These are phyloP conservation scores for Candida glaebosa DNA, from an alignment of 805 yeast species.

Conservation along the genomic window DNA sequence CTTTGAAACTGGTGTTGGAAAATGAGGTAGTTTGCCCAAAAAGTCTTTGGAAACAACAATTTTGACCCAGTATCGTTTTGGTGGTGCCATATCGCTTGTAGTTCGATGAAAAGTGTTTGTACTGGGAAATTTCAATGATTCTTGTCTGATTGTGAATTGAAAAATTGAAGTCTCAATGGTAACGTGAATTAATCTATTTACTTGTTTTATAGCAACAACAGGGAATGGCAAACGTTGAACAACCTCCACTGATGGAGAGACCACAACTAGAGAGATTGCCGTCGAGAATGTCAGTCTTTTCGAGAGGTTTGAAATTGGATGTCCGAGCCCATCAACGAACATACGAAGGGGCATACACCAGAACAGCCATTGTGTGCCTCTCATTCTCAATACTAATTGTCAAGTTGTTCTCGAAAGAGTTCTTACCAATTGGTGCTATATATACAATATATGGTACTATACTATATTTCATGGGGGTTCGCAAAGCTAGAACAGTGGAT, in stretches of 20 bases:
- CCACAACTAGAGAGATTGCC: slow-evolving; percentile 21
- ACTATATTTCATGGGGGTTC: slow-evolving; percentile 38
- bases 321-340: slow-evolving; percentile 75
- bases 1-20: slow-evolving; percentile 29
- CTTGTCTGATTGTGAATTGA: too few relatives aligned
- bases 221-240: not conserved
- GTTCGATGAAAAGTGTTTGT: not conserved
- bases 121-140: too few relatives aligned
- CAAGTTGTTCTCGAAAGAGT: slow-evolving; percentile 61
- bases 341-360: slow-evolving; percentile 77
- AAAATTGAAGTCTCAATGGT: too few relatives aligned
- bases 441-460: slow-evolving; percentile 58
- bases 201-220: too few relatives aligned
- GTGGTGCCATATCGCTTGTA: slow-evolving; percentile 26
- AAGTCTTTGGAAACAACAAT: slow-evolving; percentile 27
- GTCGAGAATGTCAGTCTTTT: slow-evolving; percentile 33
- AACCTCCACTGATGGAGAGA: not conserved
- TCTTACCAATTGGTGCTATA: slow-evolving; percentile 62
- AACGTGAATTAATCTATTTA: too few relatives aligned
- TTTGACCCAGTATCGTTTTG: slow-evolving; percentile 33
- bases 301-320: slow-evolving; percentile 44
- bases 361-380: slow-evolving; percentile 68
- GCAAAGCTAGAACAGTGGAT: slow-evolving; percentile 32
- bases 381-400: slow-evolving; percentile 64
- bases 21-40: slow-evolving; percentile 32